Evolutionary conservation across 441 rosid genomes (phyloP), one percentile per base, ranked within the genome.

Genomic region (Metrosideros polymorpha): DNA sequence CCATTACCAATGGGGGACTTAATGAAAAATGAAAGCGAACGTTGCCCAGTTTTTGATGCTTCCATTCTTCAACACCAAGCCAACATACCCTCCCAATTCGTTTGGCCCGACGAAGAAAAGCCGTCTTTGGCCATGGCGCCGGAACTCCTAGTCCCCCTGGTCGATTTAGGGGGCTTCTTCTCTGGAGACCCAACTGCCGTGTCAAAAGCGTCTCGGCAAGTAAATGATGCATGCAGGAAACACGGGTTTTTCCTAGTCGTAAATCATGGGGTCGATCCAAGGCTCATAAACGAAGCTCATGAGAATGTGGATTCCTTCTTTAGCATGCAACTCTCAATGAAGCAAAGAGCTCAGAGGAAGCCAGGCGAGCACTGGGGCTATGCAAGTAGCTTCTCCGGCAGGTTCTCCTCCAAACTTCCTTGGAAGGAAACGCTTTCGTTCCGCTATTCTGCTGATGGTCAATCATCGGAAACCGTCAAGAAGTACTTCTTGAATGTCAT

Each of bases 391-490:
- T 94, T 92, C 76, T 90, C 91, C 7, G 93, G 94, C 19, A 91
- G 96, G 88, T 94, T 91, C 87, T 86, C 92, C 39, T 90, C 92
- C 22, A 94, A 92, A 86, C 91, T 94, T 76, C 96, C 96, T 0
- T 94, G 95, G 96, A 94, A 94, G 82, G 96, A 94, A 86, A 93
- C 96, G 8, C 85, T 94, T 35, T 90, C 96, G 45, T 92, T 94
- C 87, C 79, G 89, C 35, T 92, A 89, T 85, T 88, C 89, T 12
- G 89, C 85, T 3, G 91, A 90, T 45, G 84, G 55, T 45, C 66
- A 30, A 39, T 10, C 87, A 42, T 85, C 90, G 49, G 32, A 27
- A 52, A 85, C 84, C 15, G 84, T 93, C 45, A 82, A 90, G 89
- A 90, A 92, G 30, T 94, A 91, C 89, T 87, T 93, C 52, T 76